Base-by-base conservation (phyloP, 2,329 filamentous ascomycete genomes). In the Paraconiothyrium sp. region DNA sequence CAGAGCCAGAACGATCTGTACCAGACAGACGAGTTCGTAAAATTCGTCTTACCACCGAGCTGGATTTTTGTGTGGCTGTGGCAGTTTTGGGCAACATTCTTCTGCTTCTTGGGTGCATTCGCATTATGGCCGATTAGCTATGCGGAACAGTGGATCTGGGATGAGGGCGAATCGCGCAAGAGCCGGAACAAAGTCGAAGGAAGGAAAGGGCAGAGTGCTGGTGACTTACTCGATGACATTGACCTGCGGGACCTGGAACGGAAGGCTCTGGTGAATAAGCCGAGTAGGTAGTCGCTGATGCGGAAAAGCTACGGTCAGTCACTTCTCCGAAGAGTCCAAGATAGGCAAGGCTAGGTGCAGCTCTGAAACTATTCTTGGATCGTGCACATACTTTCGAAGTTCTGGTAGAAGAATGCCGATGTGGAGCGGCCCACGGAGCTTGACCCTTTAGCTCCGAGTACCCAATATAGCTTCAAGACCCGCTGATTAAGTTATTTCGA, bases 1-100 rank as follows among this genome's bases (percentile, higher is more conserved):
- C 78, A 83, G 7, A 85, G 84, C 20, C 93, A 97, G 75, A 89
- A 96, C 67, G 93, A 97, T 73, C 80, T 94, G 8, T 97, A 97
- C 72, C 92, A 94, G 71, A 83, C 88, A 0, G 89, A 88, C 52
- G 90, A 97, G 67, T 90, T 89, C 64, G 81, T 94, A 63, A 89
- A 90, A 69, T 95, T 96, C 72, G 69, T 94, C 20, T 71, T 86
- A 10, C 86, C 82, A 11, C 84, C 86, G 0, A 78, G 89, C 0
- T 88, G 87, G 8, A 71, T 86, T 27, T 35, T 90, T 1, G 76
- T 93, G 1, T 82, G 86, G 77, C 65, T 84, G 3, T 90, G 86
- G 84, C 90, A 93, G 74, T 79, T 89, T 22, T 82, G 88, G 57
- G 88, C 88, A 3, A 90, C 91, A 0, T 63, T 86, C 3, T 73